Evolutionary conservation across 1,284 basidiomycete genomes (phyloP).

Genomic region (Kwoniella shivajii): DNA sequence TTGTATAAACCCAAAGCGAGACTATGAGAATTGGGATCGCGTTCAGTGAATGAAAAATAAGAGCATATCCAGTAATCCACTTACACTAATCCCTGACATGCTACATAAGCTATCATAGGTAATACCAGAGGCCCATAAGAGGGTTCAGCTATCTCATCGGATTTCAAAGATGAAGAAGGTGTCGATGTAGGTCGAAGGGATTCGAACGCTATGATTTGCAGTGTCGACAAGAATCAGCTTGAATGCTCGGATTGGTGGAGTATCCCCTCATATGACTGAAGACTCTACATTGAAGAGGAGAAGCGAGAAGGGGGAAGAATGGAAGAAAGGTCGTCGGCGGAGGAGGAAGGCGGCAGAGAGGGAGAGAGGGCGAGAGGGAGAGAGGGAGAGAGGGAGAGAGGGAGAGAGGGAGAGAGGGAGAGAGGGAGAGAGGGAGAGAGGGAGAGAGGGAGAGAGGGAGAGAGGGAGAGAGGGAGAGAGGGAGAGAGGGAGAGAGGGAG

Average conservation of each 20-base stretch:
- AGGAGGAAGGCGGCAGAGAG: too few species aligned
- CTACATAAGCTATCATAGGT: slow-evolving; percentile 50
- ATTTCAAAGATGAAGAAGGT: slow-evolving; percentile 11
- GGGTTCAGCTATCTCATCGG: slow-evolving; percentile 18
- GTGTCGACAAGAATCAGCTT: not conserved
- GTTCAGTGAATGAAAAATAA: not conserved
- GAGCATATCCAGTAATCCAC: slow-evolving; percentile 16
- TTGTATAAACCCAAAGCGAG: slow-evolving; percentile 84
- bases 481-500: not conserved
- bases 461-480: not conserved
- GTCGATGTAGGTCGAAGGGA: slow-evolving; percentile 41
- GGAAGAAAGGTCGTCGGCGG: too few species aligned
- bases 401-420: not conserved
- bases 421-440: slow-evolving; percentile 1
- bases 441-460: not conserved
- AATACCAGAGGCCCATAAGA: slow-evolving; percentile 39
- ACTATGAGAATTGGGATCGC: slow-evolving; percentile 40
- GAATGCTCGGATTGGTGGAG: not conserved
- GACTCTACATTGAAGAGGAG: too few species aligned
- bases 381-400: too few species aligned
- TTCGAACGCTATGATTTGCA: slow-evolving; percentile 55
- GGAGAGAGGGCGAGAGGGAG: too few species aligned
- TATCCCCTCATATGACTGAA: too few species aligned
- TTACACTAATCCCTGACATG: slow-evolving; percentile 52
- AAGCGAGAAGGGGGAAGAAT: too few species aligned